These are phyloP conservation scores for Camellia granthamiana DNA, from an alignment of 148 eudicot species.

Conservation along the genomic window DNA sequence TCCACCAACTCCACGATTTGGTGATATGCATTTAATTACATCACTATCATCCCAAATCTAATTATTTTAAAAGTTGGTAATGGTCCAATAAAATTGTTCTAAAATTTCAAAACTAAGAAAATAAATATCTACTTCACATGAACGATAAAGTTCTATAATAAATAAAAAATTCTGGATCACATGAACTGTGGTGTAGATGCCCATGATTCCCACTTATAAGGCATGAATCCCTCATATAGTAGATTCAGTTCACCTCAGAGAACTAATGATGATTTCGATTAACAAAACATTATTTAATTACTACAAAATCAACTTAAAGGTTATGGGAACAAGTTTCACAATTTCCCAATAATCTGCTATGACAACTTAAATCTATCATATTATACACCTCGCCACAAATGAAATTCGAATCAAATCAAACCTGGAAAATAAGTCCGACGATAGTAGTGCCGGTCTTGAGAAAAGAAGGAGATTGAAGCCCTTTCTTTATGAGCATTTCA, in stretches of 20 bases:
- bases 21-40: not conserved
- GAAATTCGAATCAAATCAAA: conserved; percentile 12
- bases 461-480: conserved; percentile 42
- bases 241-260: not conserved
- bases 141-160: not conserved
- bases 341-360: not conserved
- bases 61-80: not conserved
- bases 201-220: not conserved
- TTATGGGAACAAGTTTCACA: not conserved
- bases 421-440: conserved; percentile 74
- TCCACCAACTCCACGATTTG: not conserved
- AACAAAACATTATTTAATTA: not conserved
- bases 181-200: not conserved
- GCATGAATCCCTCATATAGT: not conserved
- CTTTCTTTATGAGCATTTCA: conserved; percentile 59
- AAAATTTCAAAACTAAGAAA: not conserved
- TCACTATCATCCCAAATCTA: not conserved
- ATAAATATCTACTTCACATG: not conserved
- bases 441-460: conserved; percentile 81
- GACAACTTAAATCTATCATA: not conserved
- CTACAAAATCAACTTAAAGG: not conserved
- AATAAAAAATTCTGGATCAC: not conserved
- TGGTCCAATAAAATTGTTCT: not conserved
- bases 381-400: not conserved
- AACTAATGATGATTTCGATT: not conserved